Evolutionary conservation across 2,329 filamentous ascomycete genomes (phyloP).

Genomic region (Aspergillus sp.): DNA sequence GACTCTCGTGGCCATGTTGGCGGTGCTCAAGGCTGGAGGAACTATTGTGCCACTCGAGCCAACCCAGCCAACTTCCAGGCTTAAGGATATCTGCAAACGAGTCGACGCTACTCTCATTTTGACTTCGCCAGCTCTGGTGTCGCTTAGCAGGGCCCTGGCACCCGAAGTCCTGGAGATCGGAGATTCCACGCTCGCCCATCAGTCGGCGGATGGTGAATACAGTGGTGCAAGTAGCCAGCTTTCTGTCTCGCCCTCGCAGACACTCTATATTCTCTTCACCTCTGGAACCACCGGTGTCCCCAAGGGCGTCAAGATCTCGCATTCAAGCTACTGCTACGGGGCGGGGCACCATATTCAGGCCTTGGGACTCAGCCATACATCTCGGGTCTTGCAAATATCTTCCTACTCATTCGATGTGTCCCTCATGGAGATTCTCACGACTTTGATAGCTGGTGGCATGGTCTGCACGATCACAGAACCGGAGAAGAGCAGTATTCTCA

Average conservation of each 20-base stretch:
- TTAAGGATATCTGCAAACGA: not conserved
- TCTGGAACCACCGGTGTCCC: not conserved
- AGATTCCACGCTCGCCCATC: too few species aligned
- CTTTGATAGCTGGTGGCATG: not conserved
- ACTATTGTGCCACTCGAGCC: not conserved
- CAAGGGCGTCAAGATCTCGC: not conserved
- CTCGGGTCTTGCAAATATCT: not conserved
- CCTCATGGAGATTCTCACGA: not conserved
- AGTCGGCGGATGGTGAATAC: too few species aligned
- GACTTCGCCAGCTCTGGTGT: not conserved
- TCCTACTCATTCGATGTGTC: not conserved
- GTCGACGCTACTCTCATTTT: not conserved
- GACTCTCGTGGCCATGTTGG: not conserved
- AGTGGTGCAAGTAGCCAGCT: too few species aligned
- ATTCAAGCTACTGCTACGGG: not conserved
- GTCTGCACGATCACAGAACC: not conserved
- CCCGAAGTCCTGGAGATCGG: not conserved
- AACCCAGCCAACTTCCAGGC: not conserved
- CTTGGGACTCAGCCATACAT: not conserved
- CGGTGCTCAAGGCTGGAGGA: not conserved
- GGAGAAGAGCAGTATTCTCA: not conserved
- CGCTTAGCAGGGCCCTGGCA: not conserved
- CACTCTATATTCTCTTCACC: not conserved
- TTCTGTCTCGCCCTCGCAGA: not conserved
- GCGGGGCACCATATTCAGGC: not conserved